Percentiles rank a stretch among this genome's conserved stretches.
These are phyloP conservation scores for Globisporangium nagaii DNA, from an alignment of 352 stramenopile species.

Conservation along the genomic window DNA sequence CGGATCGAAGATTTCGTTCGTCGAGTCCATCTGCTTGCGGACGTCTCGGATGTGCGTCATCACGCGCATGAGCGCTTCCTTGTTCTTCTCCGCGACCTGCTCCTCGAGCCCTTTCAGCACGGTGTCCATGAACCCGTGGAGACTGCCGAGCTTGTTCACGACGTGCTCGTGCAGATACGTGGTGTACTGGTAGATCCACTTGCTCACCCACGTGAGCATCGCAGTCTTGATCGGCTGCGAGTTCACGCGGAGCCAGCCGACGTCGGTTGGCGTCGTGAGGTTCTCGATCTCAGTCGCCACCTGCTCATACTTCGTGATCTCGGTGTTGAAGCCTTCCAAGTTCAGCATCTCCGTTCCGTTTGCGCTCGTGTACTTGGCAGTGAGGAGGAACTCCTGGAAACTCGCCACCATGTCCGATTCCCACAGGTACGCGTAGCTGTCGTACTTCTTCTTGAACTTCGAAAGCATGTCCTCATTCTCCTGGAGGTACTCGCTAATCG, in stretches of 20 bases:
- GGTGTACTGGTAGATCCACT: slow-evolving; percentile 96
- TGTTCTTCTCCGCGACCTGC: slow-evolving; percentile 89
- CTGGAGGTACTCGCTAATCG: slow-evolving; percentile 90
- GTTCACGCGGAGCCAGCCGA: slow-evolving; percentile 97
- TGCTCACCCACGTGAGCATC: slow-evolving; percentile 93
- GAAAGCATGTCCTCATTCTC: slow-evolving; percentile 91
- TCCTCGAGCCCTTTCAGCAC: slow-evolving; percentile 89
- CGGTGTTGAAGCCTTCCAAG: slow-evolving; percentile 93
- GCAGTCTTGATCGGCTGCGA: slow-evolving; percentile 96
- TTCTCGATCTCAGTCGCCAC: slow-evolving; percentile 89
- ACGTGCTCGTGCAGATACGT: slow-evolving; percentile 92
- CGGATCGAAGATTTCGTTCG: slow-evolving; percentile 93
- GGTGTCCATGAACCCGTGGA: slow-evolving; percentile 93
- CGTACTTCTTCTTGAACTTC: slow-evolving; percentile 93
- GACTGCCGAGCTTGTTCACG: slow-evolving; percentile 76
- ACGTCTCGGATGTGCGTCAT: slow-evolving; percentile 96
- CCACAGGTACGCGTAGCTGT: slow-evolving; percentile 96
- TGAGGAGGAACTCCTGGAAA: slow-evolving; percentile 92
- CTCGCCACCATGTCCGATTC: slow-evolving; percentile 89
- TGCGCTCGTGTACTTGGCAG: slow-evolving; percentile 46
- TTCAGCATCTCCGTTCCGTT: slow-evolving; percentile 89
- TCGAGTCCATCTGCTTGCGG: slow-evolving; percentile 90
- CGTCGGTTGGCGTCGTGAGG: slow-evolving; percentile 87
- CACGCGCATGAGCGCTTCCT: slow-evolving; percentile 95
- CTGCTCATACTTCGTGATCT: slow-evolving; percentile 95